Evolutionary conservation across 2,329 filamentous ascomycete species (phyloP), one percentile per base, ranked within the genome.

Genomic region (Pseudogymnoascus sp.): DNA sequence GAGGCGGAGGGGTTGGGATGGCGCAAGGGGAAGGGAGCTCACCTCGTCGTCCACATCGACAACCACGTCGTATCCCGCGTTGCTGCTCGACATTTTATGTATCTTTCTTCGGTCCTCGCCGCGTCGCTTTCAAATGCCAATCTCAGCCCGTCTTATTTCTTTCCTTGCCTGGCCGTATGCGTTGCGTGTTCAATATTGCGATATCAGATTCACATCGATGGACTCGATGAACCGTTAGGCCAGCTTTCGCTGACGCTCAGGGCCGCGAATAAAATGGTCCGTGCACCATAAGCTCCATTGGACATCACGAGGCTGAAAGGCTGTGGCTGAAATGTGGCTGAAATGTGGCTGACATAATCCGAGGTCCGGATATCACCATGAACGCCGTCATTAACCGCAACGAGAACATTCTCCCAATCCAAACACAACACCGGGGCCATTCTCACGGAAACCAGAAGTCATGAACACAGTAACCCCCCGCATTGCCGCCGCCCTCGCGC

Each of bases 41-140:
- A 96, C 92, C 84, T 98, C 95, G 72, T 95, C 91, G 75, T 99
- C 95, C 63, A 98, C 89, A 72, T 99, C 95, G 65, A 99, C 95
- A 68, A 99, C 93, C 66, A 96, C 95, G 81, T 99, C 95, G 77
- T 99, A 99, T 70, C 93, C 93, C 73, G 90, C 84, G 76, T 90
- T 60, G 37, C 37, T 60, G 56, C 37, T 60, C 37, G 56, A 37
- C 56, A 60, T 60, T 11, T 60, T 60, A n/a, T 28, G 46, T 53
- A 53, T 53, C 19, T 6, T 53, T 53, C 14, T 31, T 31, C 24
- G 7, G 24, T 53, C 46, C 46, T 31, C 46, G 2, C 46, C 26
- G 14, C 26, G 24, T 53, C 46, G 24, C n/a, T 53, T 7, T 53
- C 12, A 53, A 53, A 31, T 53, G 28, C n/a, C 14, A 31, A 31